A percentile compares a stretch with the other conserved stretches of the same genome.
phyloP scores from a whole-genome alignment of 2,329 filamentous ascomycete genomes.

The Pseudogymnoascus sp. region DNA sequence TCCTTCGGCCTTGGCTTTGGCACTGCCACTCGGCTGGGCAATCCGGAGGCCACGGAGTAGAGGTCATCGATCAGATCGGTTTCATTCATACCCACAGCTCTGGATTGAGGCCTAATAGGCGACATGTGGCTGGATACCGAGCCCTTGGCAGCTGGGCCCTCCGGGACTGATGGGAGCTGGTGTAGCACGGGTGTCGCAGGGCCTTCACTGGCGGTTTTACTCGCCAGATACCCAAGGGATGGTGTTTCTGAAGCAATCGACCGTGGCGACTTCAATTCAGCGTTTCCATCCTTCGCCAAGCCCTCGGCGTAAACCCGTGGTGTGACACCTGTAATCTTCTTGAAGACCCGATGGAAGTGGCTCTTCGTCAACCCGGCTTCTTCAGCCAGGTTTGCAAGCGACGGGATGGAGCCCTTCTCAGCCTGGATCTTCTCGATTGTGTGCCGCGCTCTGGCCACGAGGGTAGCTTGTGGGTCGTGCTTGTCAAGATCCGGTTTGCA shows the following conservation, averaged over 20 bases:
- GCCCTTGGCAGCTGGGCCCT: background rate
- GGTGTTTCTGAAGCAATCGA: constrained; percentile 5
- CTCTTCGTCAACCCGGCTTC: constrained; percentile 47
- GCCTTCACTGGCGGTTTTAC: constrained; percentile 3
- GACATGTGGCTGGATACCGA: background rate
- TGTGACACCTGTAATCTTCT: constrained; percentile 45
- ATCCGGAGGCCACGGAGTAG: background rate
- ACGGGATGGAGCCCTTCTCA: constrained; percentile 18
- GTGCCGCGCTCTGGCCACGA: constrained; percentile 34
- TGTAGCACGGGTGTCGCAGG: background rate
- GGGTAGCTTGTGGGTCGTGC: constrained; percentile 37
- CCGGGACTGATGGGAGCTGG: background rate
- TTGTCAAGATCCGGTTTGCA: constrained; percentile 38
- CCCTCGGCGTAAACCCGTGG: background rate
- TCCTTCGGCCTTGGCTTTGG: constrained; percentile 4
- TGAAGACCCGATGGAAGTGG: constrained; percentile 54
- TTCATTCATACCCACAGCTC: background rate
- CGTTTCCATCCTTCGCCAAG: constrained; percentile 7
- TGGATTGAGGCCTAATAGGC: background rate
- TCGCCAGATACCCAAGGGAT: constrained; percentile 4
- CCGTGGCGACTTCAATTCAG: constrained; percentile 22
- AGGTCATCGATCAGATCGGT: constrained; percentile 2
- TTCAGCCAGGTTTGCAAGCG: constrained; percentile 41
- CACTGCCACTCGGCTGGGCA: background rate
- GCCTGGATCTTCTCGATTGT: constrained; percentile 11